A percentile compares a stretch with the other conserved stretches of the same genome.
Conservation (phyloP, 768 basidiomycete genomes). For the Lactarius pseudohatsudake region DNA sequence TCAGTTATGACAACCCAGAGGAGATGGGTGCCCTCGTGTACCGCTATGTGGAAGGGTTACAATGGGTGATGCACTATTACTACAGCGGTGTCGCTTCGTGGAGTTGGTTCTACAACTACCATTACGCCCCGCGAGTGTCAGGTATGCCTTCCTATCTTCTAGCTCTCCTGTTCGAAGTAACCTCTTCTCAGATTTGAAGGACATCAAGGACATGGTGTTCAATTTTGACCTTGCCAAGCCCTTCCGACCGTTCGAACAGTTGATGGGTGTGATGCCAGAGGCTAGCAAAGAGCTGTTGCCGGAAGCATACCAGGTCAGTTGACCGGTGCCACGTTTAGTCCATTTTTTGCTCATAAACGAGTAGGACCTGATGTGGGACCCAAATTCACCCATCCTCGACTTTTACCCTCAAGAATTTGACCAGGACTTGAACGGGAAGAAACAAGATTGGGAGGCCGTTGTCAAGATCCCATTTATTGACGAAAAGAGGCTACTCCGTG, state of each 20-base stretch:
- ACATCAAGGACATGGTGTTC: slow-evolving; percentile 79
- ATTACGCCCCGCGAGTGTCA: slow-evolving; percentile 95
- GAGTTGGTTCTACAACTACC: slow-evolving; percentile 99
- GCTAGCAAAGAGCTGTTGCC: slow-evolving; percentile 92
- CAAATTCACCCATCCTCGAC: slow-evolving; percentile 84
- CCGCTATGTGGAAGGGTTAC: slow-evolving; percentile 89
- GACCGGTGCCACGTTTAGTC: slow-evolving; percentile 2
- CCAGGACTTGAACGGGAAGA: slow-evolving; percentile 95
- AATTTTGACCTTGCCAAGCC: slow-evolving; percentile 83
- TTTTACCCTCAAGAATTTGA: slow-evolving; percentile 95
- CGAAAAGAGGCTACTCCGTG: slow-evolving; percentile 67
- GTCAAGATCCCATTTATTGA: slow-evolving; percentile 99
- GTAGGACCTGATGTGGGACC: slow-evolving; percentile 87
- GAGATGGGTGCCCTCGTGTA: slow-evolving; percentile 70
- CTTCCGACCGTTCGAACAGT: slow-evolving; percentile 90
- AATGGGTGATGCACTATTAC: slow-evolving; percentile 99
- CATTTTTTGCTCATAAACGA: slow-evolving; percentile 11
- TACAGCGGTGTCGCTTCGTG: slow-evolving; percentile 96
- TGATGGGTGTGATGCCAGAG: slow-evolving; percentile 95
- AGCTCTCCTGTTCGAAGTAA: slow-evolving; percentile 26
- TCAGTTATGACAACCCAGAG: slow-evolving; percentile 69
- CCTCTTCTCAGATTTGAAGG: slow-evolving; percentile 48
- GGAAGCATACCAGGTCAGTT: slow-evolving; percentile 70
- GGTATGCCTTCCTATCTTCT: slow-evolving; percentile 48
- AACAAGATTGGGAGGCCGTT: slow-evolving; percentile 97